Evolutionary conservation across 2,329 filamentous ascomycete species (phyloP).

Genomic region (Cercospora janseana): DNA sequence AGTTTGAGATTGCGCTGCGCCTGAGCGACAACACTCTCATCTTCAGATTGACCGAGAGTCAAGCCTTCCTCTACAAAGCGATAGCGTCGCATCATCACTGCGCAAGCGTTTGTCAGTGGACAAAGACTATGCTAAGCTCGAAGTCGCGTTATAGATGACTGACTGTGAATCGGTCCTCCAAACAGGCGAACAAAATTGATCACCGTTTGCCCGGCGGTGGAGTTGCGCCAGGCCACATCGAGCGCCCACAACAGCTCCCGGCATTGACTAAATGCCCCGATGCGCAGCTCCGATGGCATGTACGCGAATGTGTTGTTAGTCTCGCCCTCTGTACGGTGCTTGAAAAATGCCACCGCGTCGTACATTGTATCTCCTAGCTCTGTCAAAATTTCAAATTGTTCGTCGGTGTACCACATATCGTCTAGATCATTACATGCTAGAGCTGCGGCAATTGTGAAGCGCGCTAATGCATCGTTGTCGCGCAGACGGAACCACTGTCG

Average conservation of each 20-base stretch:
- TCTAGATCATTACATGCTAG: conserved; percentile 37
- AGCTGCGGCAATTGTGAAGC: conserved; percentile 37
- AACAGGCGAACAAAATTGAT: conserved; percentile 36
- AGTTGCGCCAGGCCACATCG: conserved; percentile 30
- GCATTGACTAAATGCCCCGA: conserved; percentile 26
- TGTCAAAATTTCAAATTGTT: conserved; percentile 31
- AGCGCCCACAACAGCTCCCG: conserved; percentile 40
- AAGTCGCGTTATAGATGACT: no score
- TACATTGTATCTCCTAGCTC: conserved; percentile 34
- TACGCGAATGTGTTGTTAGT: conserved; percentile 40
- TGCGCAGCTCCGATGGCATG: conserved; percentile 28
- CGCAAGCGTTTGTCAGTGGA: no score
- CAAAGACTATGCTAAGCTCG: no score
- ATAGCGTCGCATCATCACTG: conserved; percentile 40
- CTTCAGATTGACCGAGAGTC: conserved; percentile 33
- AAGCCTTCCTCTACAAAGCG: conserved; percentile 39
- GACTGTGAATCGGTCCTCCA: conserved; percentile 37
- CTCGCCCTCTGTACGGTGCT: conserved; percentile 39
- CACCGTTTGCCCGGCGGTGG: conserved; percentile 9
- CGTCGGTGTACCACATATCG: conserved; percentile 26
- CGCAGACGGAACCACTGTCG: conserved; percentile 37
- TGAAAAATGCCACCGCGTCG: conserved; percentile 39
- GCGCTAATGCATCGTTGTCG: conserved; percentile 37
- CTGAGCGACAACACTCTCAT: conserved; percentile 26
- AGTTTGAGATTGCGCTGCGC: conserved; percentile 36